Conservation (phyloP, 1,139 yeast species). For the Hyphopichia fennica region DNA sequence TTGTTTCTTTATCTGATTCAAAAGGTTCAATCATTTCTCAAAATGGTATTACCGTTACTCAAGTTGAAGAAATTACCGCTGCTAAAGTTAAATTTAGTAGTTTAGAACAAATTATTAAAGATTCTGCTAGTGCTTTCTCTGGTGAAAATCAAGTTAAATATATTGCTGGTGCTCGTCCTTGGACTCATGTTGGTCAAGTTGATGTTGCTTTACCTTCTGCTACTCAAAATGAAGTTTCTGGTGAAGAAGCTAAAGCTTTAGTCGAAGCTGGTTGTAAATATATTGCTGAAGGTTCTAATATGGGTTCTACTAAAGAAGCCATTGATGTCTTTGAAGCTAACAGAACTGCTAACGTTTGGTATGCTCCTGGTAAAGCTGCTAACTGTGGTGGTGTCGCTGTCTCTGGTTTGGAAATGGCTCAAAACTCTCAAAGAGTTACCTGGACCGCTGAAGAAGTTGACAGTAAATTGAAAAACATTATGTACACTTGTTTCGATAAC, state of each 20-base stretch:
- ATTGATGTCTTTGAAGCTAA: conserved; percentile 89
- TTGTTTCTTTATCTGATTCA: conserved; percentile 91
- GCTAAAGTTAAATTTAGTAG: conserved; percentile 83
- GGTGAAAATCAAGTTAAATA: conserved; percentile 60
- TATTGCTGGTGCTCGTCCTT: conserved; percentile 93
- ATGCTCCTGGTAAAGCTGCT: conserved; percentile 99
- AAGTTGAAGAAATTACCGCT: conserved; percentile 72
- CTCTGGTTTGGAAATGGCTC: conserved; percentile 99
- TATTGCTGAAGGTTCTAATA: conserved; percentile 98
- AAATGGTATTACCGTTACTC: conserved; percentile 79
- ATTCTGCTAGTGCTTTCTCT: conserved; percentile 59
- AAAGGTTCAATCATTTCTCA: conserved; percentile 82
- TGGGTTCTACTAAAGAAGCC: conserved; percentile 99
- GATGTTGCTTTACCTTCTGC: conserved; percentile 98
- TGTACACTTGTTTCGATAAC: conserved; percentile 90
- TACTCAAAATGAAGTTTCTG: conserved; percentile 96
- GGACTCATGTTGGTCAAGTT: conserved; percentile 88
- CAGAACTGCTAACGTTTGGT: conserved; percentile 85
- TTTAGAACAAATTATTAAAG: conserved; percentile 62
- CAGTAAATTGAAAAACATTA: conserved; percentile 79
- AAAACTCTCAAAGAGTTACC: conserved; percentile 89
- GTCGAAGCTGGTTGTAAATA: conserved; percentile 88
- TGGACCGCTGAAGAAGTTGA: conserved; percentile 94
- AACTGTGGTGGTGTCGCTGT: conserved; percentile 99
- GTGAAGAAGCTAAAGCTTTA: conserved; percentile 93